Evolutionary conservation across 371 early-diverging fungal genomes (phyloP), one percentile per base, ranked within the genome.

Genomic region (Mucor saturninus): DNA sequence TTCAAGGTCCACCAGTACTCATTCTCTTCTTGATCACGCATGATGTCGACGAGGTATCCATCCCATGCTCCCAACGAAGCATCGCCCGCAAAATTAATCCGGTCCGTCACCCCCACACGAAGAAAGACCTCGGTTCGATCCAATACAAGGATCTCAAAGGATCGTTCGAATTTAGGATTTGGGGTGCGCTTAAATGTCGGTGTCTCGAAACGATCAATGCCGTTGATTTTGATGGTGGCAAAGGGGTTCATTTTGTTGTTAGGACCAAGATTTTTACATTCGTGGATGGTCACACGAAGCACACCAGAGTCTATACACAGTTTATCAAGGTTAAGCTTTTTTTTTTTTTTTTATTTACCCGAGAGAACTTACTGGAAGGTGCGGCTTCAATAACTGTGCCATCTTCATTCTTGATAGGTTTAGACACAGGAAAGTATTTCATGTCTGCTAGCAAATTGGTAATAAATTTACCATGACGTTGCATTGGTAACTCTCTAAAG

Each of bases 371-470:
- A 80, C 86, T 86, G 2, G 89, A 88, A 32, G 86, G 85, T 15
- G 77, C 73, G 3, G 81, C 79, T n/a, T 80, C 77, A 43, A 83
- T 82, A 31, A 73, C 54, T 1, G 76, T 77, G 11, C 82, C 80
- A 56, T 78, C 79, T 8, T 69, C 72, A 21, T 67, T 64, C 11
- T 71, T 74, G 39, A 73, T 79, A 26, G 86, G 85, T 26, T 80
- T 80, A 28, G 86, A 82, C 28, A 88, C 86, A 14, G 88, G 86
- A 57, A 83, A 86, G 53, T 86, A 88, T 13, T 74, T 71, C 72
- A 86, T 69, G 61, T 86, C 86, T 31, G 81, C 81, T 10, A 73
- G 73, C 38, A 88, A 64, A 56, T 80, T 69, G 10, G 84, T 76
- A 37, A 83, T 76, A 35, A 73, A 63, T n/a, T 79, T 84, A 29